Percentiles rank a stretch among this genome's conserved stretches.
phyloP scores from a whole-genome alignment of 768 basidiomycete genomes.

The Mrakia hoshinonis region DNA sequence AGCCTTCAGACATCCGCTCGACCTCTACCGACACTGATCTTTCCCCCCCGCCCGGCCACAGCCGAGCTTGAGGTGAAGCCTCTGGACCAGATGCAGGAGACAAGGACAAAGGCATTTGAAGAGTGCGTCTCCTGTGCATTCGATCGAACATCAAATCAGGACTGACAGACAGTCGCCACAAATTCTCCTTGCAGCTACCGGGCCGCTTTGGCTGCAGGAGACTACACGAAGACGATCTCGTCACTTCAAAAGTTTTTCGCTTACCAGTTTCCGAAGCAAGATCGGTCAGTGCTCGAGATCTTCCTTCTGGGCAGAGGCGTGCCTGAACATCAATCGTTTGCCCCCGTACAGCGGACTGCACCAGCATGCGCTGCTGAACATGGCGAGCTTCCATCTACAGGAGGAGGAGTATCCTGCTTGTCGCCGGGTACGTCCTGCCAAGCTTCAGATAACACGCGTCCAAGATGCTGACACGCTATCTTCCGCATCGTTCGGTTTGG shows the following conservation, averaged over 20 bases:
- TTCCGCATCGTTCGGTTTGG: conserved; percentile 21
- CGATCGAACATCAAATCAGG: background rate
- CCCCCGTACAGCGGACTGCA: conserved; percentile 54
- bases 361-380: conserved; percentile 67
- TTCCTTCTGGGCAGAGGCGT: background rate
- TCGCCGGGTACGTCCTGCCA: conserved; percentile 49
- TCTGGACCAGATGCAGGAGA: conserved; percentile 51
- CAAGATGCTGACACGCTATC: background rate
- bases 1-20: conserved; percentile 31
- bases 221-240: conserved; percentile 61
- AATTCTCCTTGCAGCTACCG: background rate
- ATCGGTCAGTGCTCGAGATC: conserved; percentile 56
- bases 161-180: background rate
- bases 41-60: conserved; percentile 50
- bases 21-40: conserved; percentile 42
- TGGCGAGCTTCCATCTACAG: conserved; percentile 68
- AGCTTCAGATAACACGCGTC: background rate
- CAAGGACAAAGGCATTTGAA: conserved; percentile 54
- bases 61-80: conserved; percentile 7
- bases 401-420: conserved; percentile 61
- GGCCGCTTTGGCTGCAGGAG: conserved; percentile 52
- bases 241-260: conserved; percentile 72
- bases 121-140: conserved; percentile 44
- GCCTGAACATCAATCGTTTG: background rate
- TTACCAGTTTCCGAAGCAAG: conserved; percentile 69